phyloP scores from a whole-genome alignment of 2,329 filamentous ascomycete species.

The Coniochaeta sp. region DNA sequence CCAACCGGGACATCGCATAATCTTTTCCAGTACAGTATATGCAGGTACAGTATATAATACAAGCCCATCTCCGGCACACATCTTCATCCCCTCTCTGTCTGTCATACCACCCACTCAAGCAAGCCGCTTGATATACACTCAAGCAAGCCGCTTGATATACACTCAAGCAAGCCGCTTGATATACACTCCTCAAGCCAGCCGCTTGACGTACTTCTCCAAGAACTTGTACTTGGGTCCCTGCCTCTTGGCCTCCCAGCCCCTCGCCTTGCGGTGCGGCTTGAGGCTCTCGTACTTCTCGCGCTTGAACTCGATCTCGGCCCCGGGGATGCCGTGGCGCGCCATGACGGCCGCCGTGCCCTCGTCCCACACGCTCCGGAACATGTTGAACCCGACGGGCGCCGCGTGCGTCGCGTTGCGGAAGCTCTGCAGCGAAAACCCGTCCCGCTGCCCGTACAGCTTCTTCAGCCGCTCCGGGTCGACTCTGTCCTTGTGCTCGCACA shows the following conservation, averaged over 20 bases:
- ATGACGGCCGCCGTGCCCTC: constrained; percentile 82
- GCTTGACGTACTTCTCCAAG: constrained; percentile 58
- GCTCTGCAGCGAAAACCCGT: constrained; percentile 68
- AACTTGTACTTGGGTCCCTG: constrained; percentile 58
- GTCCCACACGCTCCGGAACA: constrained; percentile 90
- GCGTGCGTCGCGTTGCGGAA: constrained; percentile 65
- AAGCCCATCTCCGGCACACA: neutral
- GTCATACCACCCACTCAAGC: constrained; percentile 6
- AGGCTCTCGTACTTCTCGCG: constrained; percentile 66
- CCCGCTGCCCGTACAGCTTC: constrained; percentile 43
- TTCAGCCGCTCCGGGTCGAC: constrained; percentile 53
- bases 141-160: constrained; percentile 43
- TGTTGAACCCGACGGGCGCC: constrained; percentile 68
- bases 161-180: constrained; percentile 40
- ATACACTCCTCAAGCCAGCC: constrained; percentile 34
- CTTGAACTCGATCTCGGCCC: constrained; percentile 78
- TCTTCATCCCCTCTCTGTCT: neutral
- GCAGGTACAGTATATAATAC: constrained; percentile 5
- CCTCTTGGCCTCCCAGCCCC: constrained; percentile 61
- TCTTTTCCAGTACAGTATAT: constrained; percentile 2
- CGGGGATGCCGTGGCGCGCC: constrained; percentile 66
- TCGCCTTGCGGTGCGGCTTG: constrained; percentile 52
- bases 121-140: constrained; percentile 43
- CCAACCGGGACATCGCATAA: neutral
- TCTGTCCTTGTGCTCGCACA: constrained; percentile 67